Evolutionary conservation across 768 basidiomycete genomes (phyloP), one percentile per base, ranked within the genome.

Genomic region (Terana coerulea): DNA sequence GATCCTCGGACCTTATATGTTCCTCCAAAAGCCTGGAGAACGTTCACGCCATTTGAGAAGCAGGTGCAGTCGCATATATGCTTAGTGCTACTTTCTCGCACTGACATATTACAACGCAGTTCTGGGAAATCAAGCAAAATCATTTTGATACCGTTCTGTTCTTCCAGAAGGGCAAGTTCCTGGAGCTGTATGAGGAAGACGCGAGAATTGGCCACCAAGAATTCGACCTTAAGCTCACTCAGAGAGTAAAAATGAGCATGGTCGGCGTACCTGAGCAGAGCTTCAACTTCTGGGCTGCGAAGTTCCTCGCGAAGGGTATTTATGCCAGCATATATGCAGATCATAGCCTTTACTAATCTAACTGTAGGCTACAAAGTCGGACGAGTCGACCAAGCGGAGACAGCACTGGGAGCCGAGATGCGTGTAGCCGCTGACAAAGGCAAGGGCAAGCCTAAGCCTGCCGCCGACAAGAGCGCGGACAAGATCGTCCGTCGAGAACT

Each of bases 181-280:
- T 88, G 26, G 88, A 91, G 83, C 71, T 97, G n/a, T 98, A 98
- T 61, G 95, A 98, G 69, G 89, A 97, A 49, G 95, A 98, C 67
- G 95, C 95, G 1, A 78, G 87, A 11, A 80, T 92, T 45, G 97
- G 97, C 1, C 93, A 98, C 66, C 86, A 85, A 60, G 84, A 95
- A 49, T 99, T 99, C 64, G 97, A 98, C 60, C 72, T 99, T 51
- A 98, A 99, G 63, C 75, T 92, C 30, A 92, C 90, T 0, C 77
- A 86, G 49, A 75, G 97, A 54, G 97, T 98, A 40, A 98, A 98
- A 69, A 99, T 99, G 97, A 93, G 86, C 54, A 99, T 99, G 95
- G 95, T 95, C 47, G 97, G 97, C 31, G 95, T 98, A 5, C 97
- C 97, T 0, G 97, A 98, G 64, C 83, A 80, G 70, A 84, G 85